Evolutionary conservation across 148 eudicot species (phyloP), one percentile per base, ranked within the genome.

Genomic region (Vaccinium darrowii): DNA sequence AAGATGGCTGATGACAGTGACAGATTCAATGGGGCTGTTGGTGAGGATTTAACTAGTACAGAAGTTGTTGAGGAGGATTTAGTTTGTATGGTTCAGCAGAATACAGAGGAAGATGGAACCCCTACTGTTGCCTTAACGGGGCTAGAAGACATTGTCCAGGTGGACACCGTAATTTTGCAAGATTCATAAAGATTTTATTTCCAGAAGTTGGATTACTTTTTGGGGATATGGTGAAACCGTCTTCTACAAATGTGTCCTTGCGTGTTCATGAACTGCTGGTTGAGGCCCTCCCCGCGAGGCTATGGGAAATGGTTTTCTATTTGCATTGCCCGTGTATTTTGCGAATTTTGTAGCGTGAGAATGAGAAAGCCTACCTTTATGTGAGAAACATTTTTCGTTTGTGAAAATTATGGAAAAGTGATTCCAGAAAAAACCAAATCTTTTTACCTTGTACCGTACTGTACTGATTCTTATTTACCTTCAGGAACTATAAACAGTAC

Each of bases 11-110:
- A 47, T 83, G 81, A 53, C n/a, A 9, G 13, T 9, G 50, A 47
- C 53, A 7, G 58, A 33, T 69, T 33, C 33, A 65, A 67, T 63
- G 87, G 56, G 16, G 54, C n/a, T 82, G 57, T 39, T 56, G 56
- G 78, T 52, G 82, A 83, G 56, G 56, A 86, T 56, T 74, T 75
- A 75, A n/a, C 50, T 81, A 43, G 67, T 43, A n/a, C 30, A 63
- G 81, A 60, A 33, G 50, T 21, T 60, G 52, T 49, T 13, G 30
- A 74, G 81, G 82, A 76, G 74, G 79, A 58, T 81, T 18, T 54
- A 76, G 85, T 51, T 11, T 67, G 69, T 23, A 57, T 62, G 67
- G 78, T 58, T 63, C 74, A 33, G 63, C 81, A 30, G 74, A 76
- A 81, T 36, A 25, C 76, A 1, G 60, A 58, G 33, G 82, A 78